phyloP scores from a whole-genome alignment of 768 basidiomycete genomes.

The Butyriboletus loyo region DNA sequence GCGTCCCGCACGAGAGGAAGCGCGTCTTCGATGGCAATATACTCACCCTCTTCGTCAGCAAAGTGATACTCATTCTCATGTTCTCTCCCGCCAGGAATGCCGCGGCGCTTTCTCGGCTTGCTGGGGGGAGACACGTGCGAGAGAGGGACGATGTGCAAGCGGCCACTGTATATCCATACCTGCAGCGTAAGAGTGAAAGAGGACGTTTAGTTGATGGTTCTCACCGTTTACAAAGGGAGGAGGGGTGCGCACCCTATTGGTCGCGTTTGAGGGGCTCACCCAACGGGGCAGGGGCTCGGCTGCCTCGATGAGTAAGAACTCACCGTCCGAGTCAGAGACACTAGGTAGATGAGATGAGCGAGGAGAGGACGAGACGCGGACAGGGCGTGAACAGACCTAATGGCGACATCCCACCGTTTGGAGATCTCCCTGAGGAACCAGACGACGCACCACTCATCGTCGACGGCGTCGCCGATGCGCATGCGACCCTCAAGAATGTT shows the following conservation, averaged over 20 bases:
- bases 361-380: background rate
- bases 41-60: slow-evolving; percentile 46
- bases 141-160: slow-evolving; percentile 85
- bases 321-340: slow-evolving; percentile 88
- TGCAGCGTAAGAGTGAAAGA: slow-evolving; percentile 37
- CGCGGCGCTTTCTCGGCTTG: slow-evolving; percentile 50
- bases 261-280: slow-evolving; percentile 88
- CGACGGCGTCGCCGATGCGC: slow-evolving; percentile 94
- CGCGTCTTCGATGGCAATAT: slow-evolving; percentile 60
- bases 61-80: slow-evolving; percentile 51
- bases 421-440: slow-evolving; percentile 84
- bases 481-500: slow-evolving; percentile 77
- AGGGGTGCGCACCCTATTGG: slow-evolving; percentile 78
- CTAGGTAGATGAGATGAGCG: slow-evolving; percentile 12
- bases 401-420: slow-evolving; percentile 72
- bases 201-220: slow-evolving; percentile 31
- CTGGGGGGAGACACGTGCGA: slow-evolving; percentile 65
- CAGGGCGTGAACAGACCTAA: slow-evolving; percentile 54
- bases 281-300: slow-evolving; percentile 86
- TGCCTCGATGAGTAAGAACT: slow-evolving; percentile 95
- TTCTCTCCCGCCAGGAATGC: slow-evolving; percentile 38
- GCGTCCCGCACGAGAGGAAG: slow-evolving; percentile 57
- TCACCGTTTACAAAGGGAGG: slow-evolving; percentile 28
- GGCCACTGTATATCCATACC: slow-evolving; percentile 88
- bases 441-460: slow-evolving; percentile 96